Evolutionary conservation across 805 yeast genomes (phyloP).

Genomic region (Kodamaea hsintzibuensis): DNA sequence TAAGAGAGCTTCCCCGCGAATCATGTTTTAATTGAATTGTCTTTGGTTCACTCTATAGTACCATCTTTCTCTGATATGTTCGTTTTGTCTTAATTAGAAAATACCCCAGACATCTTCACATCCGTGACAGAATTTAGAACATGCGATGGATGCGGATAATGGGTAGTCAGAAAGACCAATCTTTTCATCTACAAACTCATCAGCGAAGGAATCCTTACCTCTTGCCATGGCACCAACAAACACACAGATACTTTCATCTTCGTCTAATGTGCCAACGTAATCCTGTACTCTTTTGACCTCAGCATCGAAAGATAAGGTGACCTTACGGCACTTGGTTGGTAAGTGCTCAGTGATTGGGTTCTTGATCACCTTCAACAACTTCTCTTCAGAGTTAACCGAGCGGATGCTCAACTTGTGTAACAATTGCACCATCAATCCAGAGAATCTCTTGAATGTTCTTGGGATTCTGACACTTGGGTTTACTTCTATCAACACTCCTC

Average conservation of each 20-base stretch:
- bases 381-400: conserved; percentile 94
- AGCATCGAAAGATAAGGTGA: conserved; percentile 92
- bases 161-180: conserved; percentile 95
- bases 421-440: conserved; percentile 96
- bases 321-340: conserved; percentile 92
- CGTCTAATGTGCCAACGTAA: conserved; percentile 74
- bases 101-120: conserved; percentile 98
- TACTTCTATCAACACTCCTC: conserved; percentile 92
- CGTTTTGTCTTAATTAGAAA: conserved; percentile 21
- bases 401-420: conserved; percentile 90
- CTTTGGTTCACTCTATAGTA: too few relatives aligned
- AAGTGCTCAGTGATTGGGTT: conserved; percentile 96
- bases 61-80: too few relatives aligned
- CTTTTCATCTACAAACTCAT: conserved; percentile 94
- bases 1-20: too few relatives aligned
- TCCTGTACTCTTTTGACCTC: conserved; percentile 86
- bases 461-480: conserved; percentile 97
- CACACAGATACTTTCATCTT: conserved; percentile 93
- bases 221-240: conserved; percentile 99
- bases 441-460: conserved; percentile 95
- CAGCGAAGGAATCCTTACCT: conserved; percentile 96
- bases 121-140: conserved; percentile 97
- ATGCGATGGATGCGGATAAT: conserved; percentile 94
- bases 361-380: conserved; percentile 88
- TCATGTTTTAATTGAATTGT: too few relatives aligned